phyloP scores from a whole-genome alignment of 148 eudicot genomes.

The Agrostemma githago region DNA sequence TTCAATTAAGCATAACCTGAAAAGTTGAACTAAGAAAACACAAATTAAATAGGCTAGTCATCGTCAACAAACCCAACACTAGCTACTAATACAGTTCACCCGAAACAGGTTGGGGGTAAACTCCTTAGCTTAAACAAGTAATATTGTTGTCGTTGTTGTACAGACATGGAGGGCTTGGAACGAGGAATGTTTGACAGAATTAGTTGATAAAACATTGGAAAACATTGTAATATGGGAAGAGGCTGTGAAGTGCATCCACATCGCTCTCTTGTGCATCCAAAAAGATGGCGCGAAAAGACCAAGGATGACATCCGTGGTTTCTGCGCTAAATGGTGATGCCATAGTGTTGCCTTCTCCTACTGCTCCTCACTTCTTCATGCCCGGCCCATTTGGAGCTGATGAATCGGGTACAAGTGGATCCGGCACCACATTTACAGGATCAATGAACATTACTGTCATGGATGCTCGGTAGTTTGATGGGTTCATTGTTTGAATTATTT shows the following conservation, averaged over 20 bases:
- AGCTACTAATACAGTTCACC: background rate
- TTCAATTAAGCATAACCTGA: too few relatives aligned
- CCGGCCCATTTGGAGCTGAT: slow-evolving; percentile 9
- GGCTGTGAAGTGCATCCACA: slow-evolving; percentile 27
- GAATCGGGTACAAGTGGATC: slow-evolving; percentile 16
- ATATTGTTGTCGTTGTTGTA: background rate
- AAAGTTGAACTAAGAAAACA: too few relatives aligned
- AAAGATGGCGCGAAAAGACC: slow-evolving; percentile 29
- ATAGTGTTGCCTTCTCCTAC: slow-evolving; percentile 25
- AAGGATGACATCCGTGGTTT: slow-evolving; percentile 27
- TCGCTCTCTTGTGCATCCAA: slow-evolving; percentile 28
- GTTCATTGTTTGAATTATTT: too few relatives aligned
- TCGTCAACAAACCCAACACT: too few relatives aligned
- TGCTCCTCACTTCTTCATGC: slow-evolving; percentile 22
- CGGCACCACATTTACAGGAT: slow-evolving; percentile 18
- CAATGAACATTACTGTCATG: slow-evolving; percentile 19
- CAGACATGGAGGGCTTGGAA: slow-evolving; percentile 34
- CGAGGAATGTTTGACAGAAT: slow-evolving; percentile 15
- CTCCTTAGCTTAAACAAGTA: background rate
- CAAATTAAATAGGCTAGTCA: too few relatives aligned
- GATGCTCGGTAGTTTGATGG: slow-evolving; percentile 21
- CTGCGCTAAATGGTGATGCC: slow-evolving; percentile 25
- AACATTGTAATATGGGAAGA: slow-evolving; percentile 17
- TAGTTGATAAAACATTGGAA: slow-evolving; percentile 17
- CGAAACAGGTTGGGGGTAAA: background rate